These are phyloP conservation scores for Leccinum sublutescens DNA, from an alignment of 768 basidiomycete genomes.

Conservation along the genomic window DNA sequence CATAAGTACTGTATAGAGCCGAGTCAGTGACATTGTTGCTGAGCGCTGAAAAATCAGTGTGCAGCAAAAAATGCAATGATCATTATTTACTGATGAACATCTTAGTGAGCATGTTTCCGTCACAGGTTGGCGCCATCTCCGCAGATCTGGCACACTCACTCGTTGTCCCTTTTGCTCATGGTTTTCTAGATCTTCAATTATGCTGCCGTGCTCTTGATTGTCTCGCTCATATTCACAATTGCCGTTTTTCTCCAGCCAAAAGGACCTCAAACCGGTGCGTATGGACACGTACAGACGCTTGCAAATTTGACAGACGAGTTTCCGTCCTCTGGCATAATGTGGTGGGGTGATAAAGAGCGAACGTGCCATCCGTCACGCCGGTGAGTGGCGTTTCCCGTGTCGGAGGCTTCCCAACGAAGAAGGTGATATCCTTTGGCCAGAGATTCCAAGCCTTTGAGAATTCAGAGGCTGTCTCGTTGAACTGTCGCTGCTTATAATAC, in stretches of 20 bases:
- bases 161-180: too few relatives aligned
- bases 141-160: too few relatives aligned
- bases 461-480: constrained; percentile 69
- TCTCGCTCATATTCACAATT: constrained; percentile 17
- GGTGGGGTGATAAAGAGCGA: constrained; percentile 29
- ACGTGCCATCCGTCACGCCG: constrained; percentile 14
- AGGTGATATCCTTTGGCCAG: constrained; percentile 92
- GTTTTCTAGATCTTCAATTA: too few relatives aligned
- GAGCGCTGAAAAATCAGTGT: too few relatives aligned
- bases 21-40: too few relatives aligned
- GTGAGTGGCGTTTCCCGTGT: constrained; percentile 13
- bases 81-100: too few relatives aligned
- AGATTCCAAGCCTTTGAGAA: constrained; percentile 91
- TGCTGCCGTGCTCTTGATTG: constrained; percentile 10
- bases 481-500: constrained; percentile 84
- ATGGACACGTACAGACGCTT: constrained; percentile 36
- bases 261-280: constrained; percentile 31
- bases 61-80: too few relatives aligned
- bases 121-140: too few relatives aligned
- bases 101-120: too few relatives aligned
- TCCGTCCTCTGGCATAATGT: constrained; percentile 25
- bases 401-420: constrained; percentile 39
- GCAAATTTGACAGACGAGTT: constrained; percentile 36
- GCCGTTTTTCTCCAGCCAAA: constrained; percentile 12
- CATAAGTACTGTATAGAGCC: too few relatives aligned